These are phyloP conservation scores for Talaromyces piceae DNA, from an alignment of 2,329 filamentous ascomycete species.

Conservation along the genomic window DNA sequence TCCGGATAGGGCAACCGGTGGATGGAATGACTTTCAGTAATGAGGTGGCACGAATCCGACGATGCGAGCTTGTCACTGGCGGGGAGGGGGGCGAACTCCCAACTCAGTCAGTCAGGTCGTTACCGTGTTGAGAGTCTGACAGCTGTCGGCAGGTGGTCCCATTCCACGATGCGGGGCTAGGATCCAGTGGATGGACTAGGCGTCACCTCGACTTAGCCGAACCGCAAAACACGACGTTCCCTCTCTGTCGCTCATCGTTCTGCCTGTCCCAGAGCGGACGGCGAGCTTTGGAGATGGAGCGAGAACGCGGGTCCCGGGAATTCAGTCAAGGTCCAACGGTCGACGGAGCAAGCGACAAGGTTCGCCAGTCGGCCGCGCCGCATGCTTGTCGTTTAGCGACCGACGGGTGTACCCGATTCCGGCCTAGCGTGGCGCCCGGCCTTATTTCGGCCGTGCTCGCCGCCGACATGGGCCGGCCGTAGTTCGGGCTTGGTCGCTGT, in stretches of 20 bases:
- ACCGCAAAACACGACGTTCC: no score
- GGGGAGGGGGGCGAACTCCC: no score
- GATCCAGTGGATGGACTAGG: not conserved
- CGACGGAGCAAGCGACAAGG: no score
- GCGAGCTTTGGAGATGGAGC: no score
- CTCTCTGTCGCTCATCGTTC: no score
- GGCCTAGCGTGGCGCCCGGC: not conserved
- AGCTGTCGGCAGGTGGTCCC: not conserved
- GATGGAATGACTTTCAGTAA: no score
- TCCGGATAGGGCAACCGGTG: not conserved
- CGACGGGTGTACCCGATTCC: not conserved
- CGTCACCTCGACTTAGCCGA: not conserved
- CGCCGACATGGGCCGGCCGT: not conserved
- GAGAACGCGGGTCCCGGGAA: no score
- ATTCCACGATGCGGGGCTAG: not conserved
- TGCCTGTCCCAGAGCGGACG: no score
- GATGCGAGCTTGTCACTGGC: not conserved
- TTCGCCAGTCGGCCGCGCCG: no score
- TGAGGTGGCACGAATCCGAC: conserved; percentile 1
- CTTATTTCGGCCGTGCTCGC: no score
- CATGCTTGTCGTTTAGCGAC: no score
- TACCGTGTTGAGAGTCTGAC: not conserved
- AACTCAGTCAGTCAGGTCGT: not conserved
- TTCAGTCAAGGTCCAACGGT: not conserved
- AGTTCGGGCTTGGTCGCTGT: not conserved